A percentile compares a stretch with the other conserved stretches of the same genome.
Conservation (phyloP, 495 filamentous ascomycete genomes). For the Gamarada debralockiae region DNA sequence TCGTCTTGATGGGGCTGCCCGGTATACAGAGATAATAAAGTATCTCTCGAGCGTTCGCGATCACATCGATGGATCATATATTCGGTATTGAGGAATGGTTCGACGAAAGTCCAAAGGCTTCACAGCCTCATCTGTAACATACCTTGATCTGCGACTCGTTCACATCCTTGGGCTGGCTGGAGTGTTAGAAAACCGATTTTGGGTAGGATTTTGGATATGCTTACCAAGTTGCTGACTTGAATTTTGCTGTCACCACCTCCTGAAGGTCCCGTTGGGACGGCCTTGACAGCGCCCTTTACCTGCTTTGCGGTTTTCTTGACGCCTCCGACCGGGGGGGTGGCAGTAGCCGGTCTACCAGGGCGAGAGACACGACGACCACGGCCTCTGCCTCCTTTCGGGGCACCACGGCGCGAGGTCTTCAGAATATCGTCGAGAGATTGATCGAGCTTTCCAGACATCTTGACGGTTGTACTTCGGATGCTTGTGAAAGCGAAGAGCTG, state of each 20-base stretch:
- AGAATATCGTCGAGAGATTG: constrained; percentile 95
- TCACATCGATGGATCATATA: constrained; percentile 15
- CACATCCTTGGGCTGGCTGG: constrained; percentile 83
- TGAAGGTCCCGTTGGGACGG: constrained; percentile 58
- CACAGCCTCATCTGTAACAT: constrained; percentile 73
- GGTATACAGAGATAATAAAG: constrained; percentile 8
- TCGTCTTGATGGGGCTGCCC: constrained; percentile 31
- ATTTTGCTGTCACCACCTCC: constrained; percentile 79
- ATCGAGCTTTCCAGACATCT: constrained; percentile 91
- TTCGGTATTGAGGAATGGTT: constrained; percentile 26
- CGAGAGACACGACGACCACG: constrained; percentile 46
- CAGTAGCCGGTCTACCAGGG: constrained; percentile 41
- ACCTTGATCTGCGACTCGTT: constrained; percentile 96
- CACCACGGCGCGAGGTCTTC: constrained; percentile 54
- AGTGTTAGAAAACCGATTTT: neutral
- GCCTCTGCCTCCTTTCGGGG: constrained; percentile 43
- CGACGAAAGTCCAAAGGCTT: constrained; percentile 52
- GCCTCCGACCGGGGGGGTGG: constrained; percentile 73
- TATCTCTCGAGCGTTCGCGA: constrained; percentile 13
- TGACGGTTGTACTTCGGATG: constrained; percentile 28
- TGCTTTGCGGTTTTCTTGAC: constrained; percentile 74
- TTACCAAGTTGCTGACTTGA: constrained; percentile 95
- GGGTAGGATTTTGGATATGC: constrained; percentile 28
- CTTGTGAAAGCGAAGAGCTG: constrained; percentile 17
- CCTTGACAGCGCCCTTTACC: constrained; percentile 59